These are phyloP conservation scores for Fonsecaea pedrosoi DNA, from an alignment of 2,329 filamentous ascomycete genomes.

Conservation along the genomic window DNA sequence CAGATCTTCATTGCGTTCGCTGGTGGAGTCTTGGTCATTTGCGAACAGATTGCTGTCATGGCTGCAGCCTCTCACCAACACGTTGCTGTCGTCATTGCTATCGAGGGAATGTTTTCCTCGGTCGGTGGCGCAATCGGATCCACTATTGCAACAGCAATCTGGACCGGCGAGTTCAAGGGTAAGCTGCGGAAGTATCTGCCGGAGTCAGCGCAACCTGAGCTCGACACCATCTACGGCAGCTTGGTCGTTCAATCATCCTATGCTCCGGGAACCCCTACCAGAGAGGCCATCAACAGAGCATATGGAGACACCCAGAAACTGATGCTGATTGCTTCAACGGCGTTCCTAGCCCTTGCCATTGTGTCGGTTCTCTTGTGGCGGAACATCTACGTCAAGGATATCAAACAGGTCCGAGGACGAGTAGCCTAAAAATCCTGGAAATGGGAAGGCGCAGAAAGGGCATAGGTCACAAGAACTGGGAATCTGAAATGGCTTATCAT, in stretches of 20 bases:
- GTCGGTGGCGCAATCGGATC: constrained; percentile 48
- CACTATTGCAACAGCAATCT: constrained; percentile 46
- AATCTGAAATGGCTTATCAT: neutral
- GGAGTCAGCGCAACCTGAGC: constrained; percentile 44
- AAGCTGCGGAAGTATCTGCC: constrained; percentile 51
- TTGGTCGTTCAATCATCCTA: constrained; percentile 61
- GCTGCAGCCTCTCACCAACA: constrained; percentile 58
- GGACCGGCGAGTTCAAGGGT: constrained; percentile 43
- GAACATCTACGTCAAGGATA: constrained; percentile 38
- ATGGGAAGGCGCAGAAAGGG: neutral
- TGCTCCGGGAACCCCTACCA: constrained; percentile 48
- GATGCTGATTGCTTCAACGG: constrained; percentile 48
- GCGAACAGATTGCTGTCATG: constrained; percentile 64
- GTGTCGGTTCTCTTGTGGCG: constrained; percentile 35
- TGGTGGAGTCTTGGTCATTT: constrained; percentile 59
- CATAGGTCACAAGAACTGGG: neutral
- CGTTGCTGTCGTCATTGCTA: constrained; percentile 60
- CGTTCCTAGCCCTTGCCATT: constrained; percentile 31
- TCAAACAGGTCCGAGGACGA: constrained; percentile 49
- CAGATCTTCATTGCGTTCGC: constrained; percentile 61
- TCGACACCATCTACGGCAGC: constrained; percentile 59
- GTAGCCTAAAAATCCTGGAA: neutral
- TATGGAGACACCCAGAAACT: constrained; percentile 50
- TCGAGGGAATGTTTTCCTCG: constrained; percentile 43
- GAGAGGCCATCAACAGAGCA: constrained; percentile 49